Evolutionary conservation across 75 land plant species (phyloP).

Genomic region (Selaginella moellendorffii): DNA sequence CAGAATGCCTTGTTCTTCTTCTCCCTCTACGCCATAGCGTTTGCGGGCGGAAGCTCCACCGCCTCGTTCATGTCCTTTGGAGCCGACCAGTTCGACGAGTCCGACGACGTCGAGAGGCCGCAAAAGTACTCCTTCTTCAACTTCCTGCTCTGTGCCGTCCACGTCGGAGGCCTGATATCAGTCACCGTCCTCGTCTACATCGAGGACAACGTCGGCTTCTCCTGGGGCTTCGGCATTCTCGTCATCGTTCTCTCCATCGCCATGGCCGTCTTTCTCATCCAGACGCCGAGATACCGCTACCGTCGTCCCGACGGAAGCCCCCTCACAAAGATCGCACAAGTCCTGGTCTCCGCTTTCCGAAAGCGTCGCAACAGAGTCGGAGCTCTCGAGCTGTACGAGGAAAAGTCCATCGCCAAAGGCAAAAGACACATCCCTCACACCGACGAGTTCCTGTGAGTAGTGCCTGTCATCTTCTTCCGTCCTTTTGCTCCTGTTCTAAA

Average conservation of each 20-base stretch:
- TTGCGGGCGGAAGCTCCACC: too few relatives aligned
- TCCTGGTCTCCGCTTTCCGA: constrained; percentile 13
- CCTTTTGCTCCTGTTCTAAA: neutral
- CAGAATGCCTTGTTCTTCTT: too few relatives aligned
- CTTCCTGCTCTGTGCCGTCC: constrained; percentile 34
- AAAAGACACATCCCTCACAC: neutral
- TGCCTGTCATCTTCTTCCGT: neutral
- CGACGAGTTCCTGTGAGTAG: neutral
- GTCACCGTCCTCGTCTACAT: constrained; percentile 27
- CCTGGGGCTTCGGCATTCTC: constrained; percentile 24
- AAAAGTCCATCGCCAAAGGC: neutral
- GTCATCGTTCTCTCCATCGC: constrained; percentile 11
- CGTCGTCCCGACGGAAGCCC: constrained; percentile 26
- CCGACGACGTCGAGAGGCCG: constrained; percentile 12
- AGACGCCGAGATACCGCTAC: constrained; percentile 18
- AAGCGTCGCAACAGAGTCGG: constrained; percentile 12
- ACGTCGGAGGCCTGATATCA: constrained; percentile 18
- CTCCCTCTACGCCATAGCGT: too few relatives aligned
- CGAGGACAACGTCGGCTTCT: constrained; percentile 25
- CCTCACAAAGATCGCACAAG: constrained; percentile 19
- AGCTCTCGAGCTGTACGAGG: neutral
- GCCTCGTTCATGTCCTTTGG: too few relatives aligned
- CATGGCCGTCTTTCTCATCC: constrained; percentile 7
- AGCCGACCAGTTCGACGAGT: too few relatives aligned
- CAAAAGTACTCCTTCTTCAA: constrained; percentile 28